Evolutionary conservation across 225 moss, liverwort and hornwort genomes (phyloP), one percentile per base, ranked within the genome.

Genomic region (Antitrichia curtipendula): DNA sequence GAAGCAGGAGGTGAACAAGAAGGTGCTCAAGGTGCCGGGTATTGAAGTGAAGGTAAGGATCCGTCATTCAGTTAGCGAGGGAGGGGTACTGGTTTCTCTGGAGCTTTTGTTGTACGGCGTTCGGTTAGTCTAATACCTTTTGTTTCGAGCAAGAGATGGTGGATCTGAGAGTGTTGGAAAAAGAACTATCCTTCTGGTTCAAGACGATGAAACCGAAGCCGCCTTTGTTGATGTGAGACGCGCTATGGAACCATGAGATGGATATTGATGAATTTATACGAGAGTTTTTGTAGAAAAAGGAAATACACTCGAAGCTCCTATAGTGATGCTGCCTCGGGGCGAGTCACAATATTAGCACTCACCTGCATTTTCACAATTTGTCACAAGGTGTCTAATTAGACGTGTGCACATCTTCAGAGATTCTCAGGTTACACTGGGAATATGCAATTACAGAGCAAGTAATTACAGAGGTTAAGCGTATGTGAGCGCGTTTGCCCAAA

Each of bases 1-100:
- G 91, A 97, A 97, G 78, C 82, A 95, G 73, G 96, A 99, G 90
- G 97, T 97, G 69, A 96, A 96, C 89, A 96, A 96, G 92, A 96
- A 99, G 92, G 96, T 97, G 70, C 90, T 96, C 13, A 96, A 96
- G 87, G 97, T 97, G 60, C 99, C 94, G 23, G 97, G 95, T 90
- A 96, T 96, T 87, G 96, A 94, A 92, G 95, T 95, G 77, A 99
- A 97, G 93, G 99, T 97, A 87, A 83, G 85, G 20, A 89, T 87
- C 53, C 13, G 52, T 43, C 62, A 4, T 47, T 95, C 91, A 95
- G 96, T 86, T 75, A 81, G 10, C 11, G 23, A 64, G 34, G 19
- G 28, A n/a, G 15, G 79, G 24, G 41, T 45, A 36, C 25, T 41
- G 52, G 28, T 29, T 73, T 56, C 45, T n/a, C 16, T 14, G 23